Percentiles rank a stretch among this genome's conserved stretches.
Conservation (phyloP, 177 flowering plant genomes). For the Vitis hybrid region DNA sequence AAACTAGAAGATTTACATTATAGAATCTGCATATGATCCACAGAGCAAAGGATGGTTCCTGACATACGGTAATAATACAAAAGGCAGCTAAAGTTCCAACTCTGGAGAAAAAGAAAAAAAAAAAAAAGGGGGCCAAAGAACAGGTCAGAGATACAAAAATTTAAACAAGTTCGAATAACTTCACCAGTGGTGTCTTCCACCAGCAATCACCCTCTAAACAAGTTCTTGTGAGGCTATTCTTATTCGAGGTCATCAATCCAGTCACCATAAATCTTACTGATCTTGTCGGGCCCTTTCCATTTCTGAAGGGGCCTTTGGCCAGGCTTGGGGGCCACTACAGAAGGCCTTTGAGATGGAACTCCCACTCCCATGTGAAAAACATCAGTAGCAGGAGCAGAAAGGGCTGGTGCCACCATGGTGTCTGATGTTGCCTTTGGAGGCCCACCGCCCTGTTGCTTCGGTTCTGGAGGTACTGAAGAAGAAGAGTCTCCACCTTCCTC, state of each 20-base stretch:
- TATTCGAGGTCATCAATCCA: constrained; percentile 11
- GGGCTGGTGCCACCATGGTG: background rate
- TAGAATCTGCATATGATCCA: no score
- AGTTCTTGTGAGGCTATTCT: no score
- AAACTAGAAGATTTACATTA: no score
- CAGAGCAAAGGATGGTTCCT: no score
- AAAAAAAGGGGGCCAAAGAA: no score
- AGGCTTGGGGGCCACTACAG: background rate
- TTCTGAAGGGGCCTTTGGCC: constrained; percentile 9
- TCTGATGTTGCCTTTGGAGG: background rate
- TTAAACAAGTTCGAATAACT: no score
- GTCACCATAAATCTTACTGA: constrained; percentile 11
- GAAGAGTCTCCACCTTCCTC: constrained; percentile 5
- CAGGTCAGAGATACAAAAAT: no score
- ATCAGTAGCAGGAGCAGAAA: background rate
- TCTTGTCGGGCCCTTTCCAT: constrained; percentile 15
- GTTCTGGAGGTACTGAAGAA: background rate
- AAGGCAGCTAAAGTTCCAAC: no score
- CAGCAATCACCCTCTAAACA: no score
- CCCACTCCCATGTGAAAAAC: constrained; percentile 1
- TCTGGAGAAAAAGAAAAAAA: no score
- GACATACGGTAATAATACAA: no score
- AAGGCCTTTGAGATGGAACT: constrained; percentile 10
- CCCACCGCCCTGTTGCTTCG: background rate
- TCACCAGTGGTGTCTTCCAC: no score